A percentile compares a stretch with the other conserved stretches of the same genome.
Conservation (phyloP, 805 yeast genomes). For the baker's yeast (Saccharomyces cerevisiae) region DNA sequence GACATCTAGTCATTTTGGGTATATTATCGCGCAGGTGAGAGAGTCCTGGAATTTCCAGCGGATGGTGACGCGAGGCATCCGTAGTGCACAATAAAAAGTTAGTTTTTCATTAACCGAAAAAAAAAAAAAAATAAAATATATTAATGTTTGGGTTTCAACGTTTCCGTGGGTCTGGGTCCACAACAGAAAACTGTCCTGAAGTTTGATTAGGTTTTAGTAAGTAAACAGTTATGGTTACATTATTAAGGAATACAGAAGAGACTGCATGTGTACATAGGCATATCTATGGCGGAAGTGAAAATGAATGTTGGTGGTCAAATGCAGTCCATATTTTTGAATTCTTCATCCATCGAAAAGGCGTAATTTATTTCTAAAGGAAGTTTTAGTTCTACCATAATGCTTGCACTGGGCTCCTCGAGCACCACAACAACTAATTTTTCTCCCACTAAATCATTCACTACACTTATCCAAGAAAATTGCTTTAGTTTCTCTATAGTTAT, state of each 20-base stretch:
- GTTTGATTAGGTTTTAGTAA: background rate
- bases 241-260: background rate
- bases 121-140: too few relatives aligned
- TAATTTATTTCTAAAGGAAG: background rate
- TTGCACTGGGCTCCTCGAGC: background rate
- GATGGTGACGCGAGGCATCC: background rate
- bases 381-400: background rate
- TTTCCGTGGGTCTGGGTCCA: background rate
- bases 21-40: background rate
- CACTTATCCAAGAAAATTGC: background rate
- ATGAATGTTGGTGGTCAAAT: background rate
- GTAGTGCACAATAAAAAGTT: background rate
- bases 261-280: background rate
- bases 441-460: background rate
- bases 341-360: background rate
- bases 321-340: background rate
- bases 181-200: background rate
- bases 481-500: background rate
- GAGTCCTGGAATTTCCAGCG: background rate
- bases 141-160: background rate
- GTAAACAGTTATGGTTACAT: background rate
- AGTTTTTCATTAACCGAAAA: too few relatives aligned
- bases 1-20: background rate
- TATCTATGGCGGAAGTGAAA: background rate
- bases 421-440: background rate